These are phyloP conservation scores for Fraxinus americana DNA, from an alignment of 257 asterid genomes.

Conservation along the genomic window DNA sequence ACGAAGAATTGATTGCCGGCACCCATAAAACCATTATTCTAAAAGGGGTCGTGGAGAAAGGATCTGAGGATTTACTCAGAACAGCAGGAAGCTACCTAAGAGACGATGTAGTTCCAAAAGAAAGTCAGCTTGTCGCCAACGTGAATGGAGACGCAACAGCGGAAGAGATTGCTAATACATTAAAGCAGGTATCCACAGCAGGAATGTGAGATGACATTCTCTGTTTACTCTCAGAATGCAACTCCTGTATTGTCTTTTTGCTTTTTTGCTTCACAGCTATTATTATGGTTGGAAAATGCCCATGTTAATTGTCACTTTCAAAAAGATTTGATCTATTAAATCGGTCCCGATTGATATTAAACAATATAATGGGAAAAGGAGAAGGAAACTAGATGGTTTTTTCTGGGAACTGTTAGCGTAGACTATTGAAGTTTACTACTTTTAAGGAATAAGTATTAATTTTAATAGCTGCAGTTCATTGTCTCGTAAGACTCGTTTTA, in stretches of 20 bases:
- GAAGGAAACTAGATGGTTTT: too few relatives aligned
- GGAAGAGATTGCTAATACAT: constrained; percentile 51
- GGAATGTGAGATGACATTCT: constrained; percentile 41
- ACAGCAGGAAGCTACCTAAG: constrained; percentile 67
- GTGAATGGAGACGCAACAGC: constrained; percentile 42
- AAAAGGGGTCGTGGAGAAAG: constrained; percentile 59
- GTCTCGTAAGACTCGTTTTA: too few relatives aligned
- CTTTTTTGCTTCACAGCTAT: neutral
- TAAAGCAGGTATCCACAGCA: constrained; percentile 55
- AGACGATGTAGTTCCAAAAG: constrained; percentile 74
- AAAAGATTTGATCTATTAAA: neutral
- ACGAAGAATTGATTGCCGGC: constrained; percentile 76
- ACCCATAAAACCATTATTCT: constrained; percentile 71
- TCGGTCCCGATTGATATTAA: too few relatives aligned
- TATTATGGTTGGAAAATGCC: neutral
- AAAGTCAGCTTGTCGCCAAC: constrained; percentile 57
- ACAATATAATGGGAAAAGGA: too few relatives aligned
- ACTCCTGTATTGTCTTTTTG: neutral
- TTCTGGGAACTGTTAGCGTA: too few relatives aligned
- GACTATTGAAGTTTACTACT: too few relatives aligned
- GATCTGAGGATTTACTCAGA: constrained; percentile 77
- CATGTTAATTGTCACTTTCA: neutral
- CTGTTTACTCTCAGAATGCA: neutral
- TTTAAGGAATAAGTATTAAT: too few relatives aligned
- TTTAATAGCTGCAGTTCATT: too few relatives aligned